Conservation (phyloP, 208 protist genomes). For the Giardia duodenalis region DNA sequence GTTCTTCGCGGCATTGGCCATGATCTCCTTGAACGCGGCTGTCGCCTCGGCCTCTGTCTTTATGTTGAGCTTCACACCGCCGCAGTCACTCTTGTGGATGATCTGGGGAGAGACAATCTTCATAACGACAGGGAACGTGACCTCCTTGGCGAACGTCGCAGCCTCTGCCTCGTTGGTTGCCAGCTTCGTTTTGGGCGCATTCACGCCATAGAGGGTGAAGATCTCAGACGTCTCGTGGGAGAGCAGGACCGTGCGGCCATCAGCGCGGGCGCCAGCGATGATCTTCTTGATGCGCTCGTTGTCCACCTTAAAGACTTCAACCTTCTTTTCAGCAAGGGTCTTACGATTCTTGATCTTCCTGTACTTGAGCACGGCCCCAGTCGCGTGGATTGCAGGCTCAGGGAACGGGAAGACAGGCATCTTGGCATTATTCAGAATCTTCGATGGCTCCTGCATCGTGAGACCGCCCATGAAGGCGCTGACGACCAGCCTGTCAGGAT, state of each 20-base stretch:
- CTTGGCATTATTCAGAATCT: slow-evolving; percentile 27
- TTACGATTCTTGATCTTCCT: slow-evolving; percentile 9
- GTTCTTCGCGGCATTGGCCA: slow-evolving; percentile 6
- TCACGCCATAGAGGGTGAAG: slow-evolving; percentile 35
- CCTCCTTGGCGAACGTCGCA: slow-evolving; percentile 31
- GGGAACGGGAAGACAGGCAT: slow-evolving; percentile 41
- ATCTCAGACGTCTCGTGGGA: slow-evolving; percentile 44
- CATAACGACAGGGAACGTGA: slow-evolving; percentile 43
- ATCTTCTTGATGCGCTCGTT: neutral
- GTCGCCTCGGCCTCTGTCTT: slow-evolving; percentile 28
- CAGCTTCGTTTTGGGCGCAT: slow-evolving; percentile 30
- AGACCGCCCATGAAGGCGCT: slow-evolving; percentile 44
- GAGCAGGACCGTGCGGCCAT: slow-evolving; percentile 32
- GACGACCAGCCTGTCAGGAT: slow-evolving; percentile 33
- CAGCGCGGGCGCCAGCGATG: slow-evolving; percentile 25
- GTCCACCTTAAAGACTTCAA: neutral
- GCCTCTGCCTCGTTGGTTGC: slow-evolving; percentile 39
- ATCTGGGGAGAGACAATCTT: slow-evolving; percentile 45
- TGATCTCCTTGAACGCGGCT: slow-evolving; percentile 35
- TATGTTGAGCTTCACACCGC: slow-evolving; percentile 41
- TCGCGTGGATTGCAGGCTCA: slow-evolving; percentile 37
- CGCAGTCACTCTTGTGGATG: slow-evolving; percentile 46
- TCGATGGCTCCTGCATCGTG: neutral
- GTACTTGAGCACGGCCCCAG: slow-evolving; percentile 27
- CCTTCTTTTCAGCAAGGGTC: neutral